These are phyloP conservation scores for Phytophthora nicotianae DNA, from an alignment of 352 stramenopile genomes.

Conservation along the genomic window DNA sequence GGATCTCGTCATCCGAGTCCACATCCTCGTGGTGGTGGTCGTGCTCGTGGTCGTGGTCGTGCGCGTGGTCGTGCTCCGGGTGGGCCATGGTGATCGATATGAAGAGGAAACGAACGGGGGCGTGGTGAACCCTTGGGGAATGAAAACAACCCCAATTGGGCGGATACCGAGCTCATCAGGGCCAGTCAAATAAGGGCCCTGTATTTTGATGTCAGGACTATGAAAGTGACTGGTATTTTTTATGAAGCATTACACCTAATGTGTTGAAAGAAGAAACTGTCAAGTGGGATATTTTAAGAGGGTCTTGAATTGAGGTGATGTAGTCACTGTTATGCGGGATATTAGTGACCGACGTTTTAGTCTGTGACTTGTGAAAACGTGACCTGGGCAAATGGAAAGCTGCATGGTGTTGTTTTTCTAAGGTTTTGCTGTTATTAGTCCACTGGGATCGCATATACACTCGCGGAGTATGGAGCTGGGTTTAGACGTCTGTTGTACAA, in stretches of 20 bases:
- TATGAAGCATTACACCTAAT: no score
- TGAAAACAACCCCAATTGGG: conserved; percentile 7
- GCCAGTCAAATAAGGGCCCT: conserved; percentile 23
- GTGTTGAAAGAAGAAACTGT: neutral
- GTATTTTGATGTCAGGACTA: neutral
- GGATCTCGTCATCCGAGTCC: conserved; percentile 86
- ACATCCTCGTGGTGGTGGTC: conserved; percentile 69
- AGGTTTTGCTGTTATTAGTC: conserved; percentile 20
- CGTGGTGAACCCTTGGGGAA: conserved; percentile 28
- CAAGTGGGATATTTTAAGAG: conserved; percentile 3
- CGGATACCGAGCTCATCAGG: conserved; percentile 3
- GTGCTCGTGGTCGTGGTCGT: conserved; percentile 51
- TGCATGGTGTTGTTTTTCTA: conserved; percentile 16
- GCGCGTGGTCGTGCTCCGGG: conserved; percentile 44
- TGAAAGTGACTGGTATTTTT: conserved; percentile 2
- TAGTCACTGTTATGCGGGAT: neutral
- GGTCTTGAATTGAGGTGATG: conserved; percentile 3
- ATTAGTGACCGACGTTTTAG: neutral
- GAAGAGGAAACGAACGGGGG: conserved; percentile 1
- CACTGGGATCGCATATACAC: conserved; percentile 4
- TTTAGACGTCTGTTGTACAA: conserved; percentile 1
- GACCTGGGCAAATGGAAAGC: neutral
- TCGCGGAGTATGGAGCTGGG: neutral
- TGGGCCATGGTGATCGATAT: conserved; percentile 45
- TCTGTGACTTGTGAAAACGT: neutral